Conservation (phyloP, 371 early-diverging fungal genomes). For the Rhizopus sp. region DNA sequence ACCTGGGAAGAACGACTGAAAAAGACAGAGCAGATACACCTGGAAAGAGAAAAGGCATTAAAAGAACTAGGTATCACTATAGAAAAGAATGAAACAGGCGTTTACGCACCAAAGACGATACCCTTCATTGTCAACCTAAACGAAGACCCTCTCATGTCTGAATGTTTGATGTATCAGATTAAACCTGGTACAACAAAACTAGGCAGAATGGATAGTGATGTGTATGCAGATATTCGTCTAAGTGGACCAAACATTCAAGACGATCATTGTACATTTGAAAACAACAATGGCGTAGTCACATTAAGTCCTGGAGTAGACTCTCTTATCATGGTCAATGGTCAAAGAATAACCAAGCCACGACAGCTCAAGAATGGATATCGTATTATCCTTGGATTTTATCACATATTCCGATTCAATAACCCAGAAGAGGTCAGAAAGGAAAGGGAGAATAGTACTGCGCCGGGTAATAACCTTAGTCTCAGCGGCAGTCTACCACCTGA, state of each 20-base stretch:
- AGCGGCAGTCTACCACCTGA: slow-evolving; percentile 45
- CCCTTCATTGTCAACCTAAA: slow-evolving; percentile 91
- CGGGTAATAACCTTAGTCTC: neutral
- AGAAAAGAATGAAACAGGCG: slow-evolving; percentile 76
- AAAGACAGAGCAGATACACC: slow-evolving; percentile 76
- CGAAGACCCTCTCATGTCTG: slow-evolving; percentile 90
- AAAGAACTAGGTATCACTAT: slow-evolving; percentile 83
- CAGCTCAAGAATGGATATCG: slow-evolving; percentile 76
- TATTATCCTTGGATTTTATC: slow-evolving; percentile 81
- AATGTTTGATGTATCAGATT: slow-evolving; percentile 87
- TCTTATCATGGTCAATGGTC: slow-evolving; percentile 79
- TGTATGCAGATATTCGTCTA: slow-evolving; percentile 68
- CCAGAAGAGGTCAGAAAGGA: slow-evolving; percentile 84
- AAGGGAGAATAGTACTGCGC: slow-evolving; percentile 54
- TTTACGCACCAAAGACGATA: slow-evolving; percentile 79
- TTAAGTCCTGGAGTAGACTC: slow-evolving; percentile 63
- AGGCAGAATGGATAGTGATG: slow-evolving; percentile 59
- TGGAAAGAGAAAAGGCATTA: slow-evolving; percentile 73
- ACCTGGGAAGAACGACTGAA: slow-evolving; percentile 86
- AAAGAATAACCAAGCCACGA: slow-evolving; percentile 58
- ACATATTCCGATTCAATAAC: slow-evolving; percentile 85
- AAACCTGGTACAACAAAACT: slow-evolving; percentile 78
- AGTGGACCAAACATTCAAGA: slow-evolving; percentile 71
- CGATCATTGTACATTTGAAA: slow-evolving; percentile 80
- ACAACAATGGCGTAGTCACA: slow-evolving; percentile 61